phyloP scores from a whole-genome alignment of 768 basidiomycete genomes.

The Exsudoporus frostii region DNA sequence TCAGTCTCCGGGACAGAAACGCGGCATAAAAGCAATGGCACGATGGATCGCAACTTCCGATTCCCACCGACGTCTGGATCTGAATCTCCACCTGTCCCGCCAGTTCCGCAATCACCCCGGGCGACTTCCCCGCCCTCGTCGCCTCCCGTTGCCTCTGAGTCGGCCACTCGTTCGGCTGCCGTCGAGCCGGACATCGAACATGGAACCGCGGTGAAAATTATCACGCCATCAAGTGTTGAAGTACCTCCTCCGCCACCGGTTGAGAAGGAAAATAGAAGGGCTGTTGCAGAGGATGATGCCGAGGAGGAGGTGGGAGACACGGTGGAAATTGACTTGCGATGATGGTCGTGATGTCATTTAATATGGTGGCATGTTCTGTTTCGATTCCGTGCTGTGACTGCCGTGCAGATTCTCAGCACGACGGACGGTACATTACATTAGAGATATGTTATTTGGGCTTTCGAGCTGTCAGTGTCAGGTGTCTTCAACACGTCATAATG shows the following conservation, averaged over 20 bases:
- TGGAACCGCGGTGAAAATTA: conserved; percentile 30
- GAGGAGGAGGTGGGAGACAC: conserved; percentile 81
- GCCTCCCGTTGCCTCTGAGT: conserved; percentile 21
- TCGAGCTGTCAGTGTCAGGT: neutral
- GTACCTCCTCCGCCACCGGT: conserved; percentile 79
- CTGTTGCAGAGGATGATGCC: conserved; percentile 47
- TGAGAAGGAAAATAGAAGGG: conserved; percentile 59
- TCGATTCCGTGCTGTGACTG: neutral
- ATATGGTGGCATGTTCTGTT: neutral
- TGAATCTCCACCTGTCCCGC: conserved; percentile 12
- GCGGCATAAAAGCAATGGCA: conserved; percentile 54
- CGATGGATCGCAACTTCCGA: conserved; percentile 76
- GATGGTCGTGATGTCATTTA: conserved; percentile 10
- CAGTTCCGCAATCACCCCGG: conserved; percentile 7
- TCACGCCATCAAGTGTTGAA: conserved; percentile 65
- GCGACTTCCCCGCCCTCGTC: conserved; percentile 33
- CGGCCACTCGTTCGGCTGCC: conserved; percentile 9
- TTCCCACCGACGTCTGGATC: conserved; percentile 47
- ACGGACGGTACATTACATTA: conserved; percentile 7
- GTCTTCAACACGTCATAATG: neutral
- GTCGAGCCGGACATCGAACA: conserved; percentile 7
- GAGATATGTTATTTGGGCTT: conserved; percentile 6
- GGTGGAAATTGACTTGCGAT: conserved; percentile 63
- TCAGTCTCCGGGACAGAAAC: conserved; percentile 10
- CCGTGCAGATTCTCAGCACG: neutral